A percentile compares a stretch with the other conserved stretches of the same genome.
Conservation (phyloP, 1,284 basidiomycete species). For the Mrakiaceae sp. region DNA sequence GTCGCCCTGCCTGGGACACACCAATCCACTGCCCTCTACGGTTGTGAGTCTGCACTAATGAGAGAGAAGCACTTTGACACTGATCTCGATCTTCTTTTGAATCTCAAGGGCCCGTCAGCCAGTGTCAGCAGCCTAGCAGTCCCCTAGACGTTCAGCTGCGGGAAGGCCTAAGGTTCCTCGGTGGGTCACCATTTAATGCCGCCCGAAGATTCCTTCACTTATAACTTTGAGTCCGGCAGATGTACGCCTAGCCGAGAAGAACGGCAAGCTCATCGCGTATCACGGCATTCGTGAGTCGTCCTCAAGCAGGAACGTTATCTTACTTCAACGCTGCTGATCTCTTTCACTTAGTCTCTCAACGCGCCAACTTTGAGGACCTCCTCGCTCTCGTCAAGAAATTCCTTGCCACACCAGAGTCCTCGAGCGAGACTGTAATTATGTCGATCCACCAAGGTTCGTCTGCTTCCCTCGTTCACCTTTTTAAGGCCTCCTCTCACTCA, state of each 20-base stretch:
- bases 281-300: slow-evolving; percentile 22
- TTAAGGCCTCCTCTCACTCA: slow-evolving; percentile 42
- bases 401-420: slow-evolving; percentile 46
- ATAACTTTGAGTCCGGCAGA: slow-evolving; percentile 38
- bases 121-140: slow-evolving; percentile 32
- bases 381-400: slow-evolving; percentile 52
- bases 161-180: slow-evolving; percentile 23
- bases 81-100: background rate
- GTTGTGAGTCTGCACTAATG: slow-evolving; percentile 21
- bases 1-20: slow-evolving; percentile 58
- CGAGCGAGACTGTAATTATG: slow-evolving; percentile 62
- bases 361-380: slow-evolving; percentile 52
- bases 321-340: background rate
- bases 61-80: slow-evolving; percentile 3
- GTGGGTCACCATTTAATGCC: slow-evolving; percentile 34
- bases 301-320: background rate
- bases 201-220: slow-evolving; percentile 37
- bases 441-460: slow-evolving; percentile 70
- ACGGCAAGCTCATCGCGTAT: slow-evolving; percentile 36
- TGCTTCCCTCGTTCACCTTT: slow-evolving; percentile 35
- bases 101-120: slow-evolving; percentile 27
- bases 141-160: slow-evolving; percentile 29
- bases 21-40: slow-evolving; percentile 27
- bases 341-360: slow-evolving; percentile 44
- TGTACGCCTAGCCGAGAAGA: slow-evolving; percentile 58